These are phyloP conservation scores for Mucor saturninus DNA, from an alignment of 371 early-diverging fungal genomes.

Conservation along the genomic window DNA sequence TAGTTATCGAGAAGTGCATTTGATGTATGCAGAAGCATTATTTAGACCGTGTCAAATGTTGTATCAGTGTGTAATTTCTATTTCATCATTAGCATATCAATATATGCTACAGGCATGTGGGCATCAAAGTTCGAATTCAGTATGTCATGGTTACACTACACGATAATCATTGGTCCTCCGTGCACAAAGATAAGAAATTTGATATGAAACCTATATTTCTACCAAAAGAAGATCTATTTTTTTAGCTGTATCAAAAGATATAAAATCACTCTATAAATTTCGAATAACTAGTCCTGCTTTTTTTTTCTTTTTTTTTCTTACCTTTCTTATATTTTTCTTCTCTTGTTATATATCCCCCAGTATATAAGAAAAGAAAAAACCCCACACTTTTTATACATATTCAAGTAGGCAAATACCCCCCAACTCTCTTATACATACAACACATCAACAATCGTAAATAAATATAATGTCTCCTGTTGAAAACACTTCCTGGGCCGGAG, in stretches of 20 bases:
- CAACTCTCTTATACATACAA: slow-evolving; percentile 6
- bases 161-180: slow-evolving; percentile 26
- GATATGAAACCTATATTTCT: slow-evolving; percentile 24
- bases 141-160: slow-evolving; percentile 15
- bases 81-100: background rate
- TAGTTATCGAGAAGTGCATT: background rate
- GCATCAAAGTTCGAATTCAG: slow-evolving; percentile 6
- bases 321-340: slow-evolving; percentile 5
- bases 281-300: background rate
- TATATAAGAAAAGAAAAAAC: background rate
- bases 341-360: slow-evolving; percentile 8
- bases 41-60: background rate
- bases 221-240: background rate
- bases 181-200: slow-evolving; percentile 25
- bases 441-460: background rate
- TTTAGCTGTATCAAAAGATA: background rate
- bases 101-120: slow-evolving; percentile 18
- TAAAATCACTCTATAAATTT: background rate
- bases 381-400: slow-evolving; percentile 1
- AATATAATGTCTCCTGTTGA: slow-evolving; percentile 15
- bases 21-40: background rate
- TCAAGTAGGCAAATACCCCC: background rate
- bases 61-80: background rate
- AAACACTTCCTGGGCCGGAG: slow-evolving; percentile 77
- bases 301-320: no score